A percentile compares a stretch with the other conserved stretches of the same genome.
Evolutionary conservation across 2,329 filamentous ascomycete species (phyloP).

Genomic region (Pseudopithomyces maydicus): DNA sequence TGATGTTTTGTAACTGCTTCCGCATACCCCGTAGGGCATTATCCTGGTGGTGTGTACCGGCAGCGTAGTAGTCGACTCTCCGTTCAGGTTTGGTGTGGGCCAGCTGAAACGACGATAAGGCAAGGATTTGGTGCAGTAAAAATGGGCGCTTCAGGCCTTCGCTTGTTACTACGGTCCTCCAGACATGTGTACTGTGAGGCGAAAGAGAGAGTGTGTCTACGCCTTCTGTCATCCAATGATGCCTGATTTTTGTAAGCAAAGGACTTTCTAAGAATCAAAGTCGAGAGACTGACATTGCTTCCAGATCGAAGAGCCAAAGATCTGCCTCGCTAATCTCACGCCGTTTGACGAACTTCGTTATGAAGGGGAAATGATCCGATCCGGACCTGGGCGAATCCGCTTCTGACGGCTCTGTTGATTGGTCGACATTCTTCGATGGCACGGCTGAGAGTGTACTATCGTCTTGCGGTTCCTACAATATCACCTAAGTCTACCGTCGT

Average conservation of each 20-base stretch:
- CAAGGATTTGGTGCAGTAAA: slow-evolving; percentile 49
- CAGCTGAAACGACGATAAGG: slow-evolving; percentile 47
- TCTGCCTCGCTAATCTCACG: slow-evolving; percentile 24
- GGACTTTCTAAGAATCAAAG: neutral
- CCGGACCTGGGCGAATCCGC: slow-evolving; percentile 31
- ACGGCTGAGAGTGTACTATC: slow-evolving; percentile 23
- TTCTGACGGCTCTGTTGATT: slow-evolving; percentile 19
- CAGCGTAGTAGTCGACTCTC: slow-evolving; percentile 33
- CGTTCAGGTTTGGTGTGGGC: slow-evolving; percentile 35
- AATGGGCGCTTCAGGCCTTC: slow-evolving; percentile 42
- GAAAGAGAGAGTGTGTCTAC: slow-evolving; percentile 28
- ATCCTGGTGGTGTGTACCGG: slow-evolving; percentile 45
- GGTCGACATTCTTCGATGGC: slow-evolving; percentile 14
- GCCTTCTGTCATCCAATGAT: slow-evolving; percentile 39
- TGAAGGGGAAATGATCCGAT: slow-evolving; percentile 38
- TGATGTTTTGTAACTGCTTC: slow-evolving; percentile 33
- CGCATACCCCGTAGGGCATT: slow-evolving; percentile 40
- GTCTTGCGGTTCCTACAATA: slow-evolving; percentile 17
- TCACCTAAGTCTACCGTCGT: neutral
- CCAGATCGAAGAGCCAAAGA: slow-evolving; percentile 40
- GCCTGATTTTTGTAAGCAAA: slow-evolving; percentile 23
- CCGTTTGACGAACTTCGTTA: slow-evolving; percentile 36
- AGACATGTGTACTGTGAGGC: slow-evolving; percentile 35
- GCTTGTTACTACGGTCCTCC: slow-evolving; percentile 40
- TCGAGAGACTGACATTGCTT: slow-evolving; percentile 34